phyloP scores from a whole-genome alignment of 441 rosid species.

The Gossypium schwendimanii region DNA sequence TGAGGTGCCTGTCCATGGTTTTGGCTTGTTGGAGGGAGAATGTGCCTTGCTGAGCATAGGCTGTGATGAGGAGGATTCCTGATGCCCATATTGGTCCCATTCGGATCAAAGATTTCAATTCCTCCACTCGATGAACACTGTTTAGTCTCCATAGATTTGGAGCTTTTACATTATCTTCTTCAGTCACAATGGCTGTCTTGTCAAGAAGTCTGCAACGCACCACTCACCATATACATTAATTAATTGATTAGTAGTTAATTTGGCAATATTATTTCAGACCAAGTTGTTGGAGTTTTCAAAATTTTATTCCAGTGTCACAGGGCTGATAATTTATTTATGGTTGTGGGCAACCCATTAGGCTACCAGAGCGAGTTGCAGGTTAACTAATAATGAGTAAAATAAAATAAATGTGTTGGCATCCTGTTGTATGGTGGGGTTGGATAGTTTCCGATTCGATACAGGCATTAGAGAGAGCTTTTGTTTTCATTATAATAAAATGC shows the following conservation, averaged over 20 bases:
- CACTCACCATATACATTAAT: background rate
- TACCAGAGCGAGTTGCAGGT: too few species aligned
- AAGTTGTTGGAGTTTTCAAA: too few species aligned
- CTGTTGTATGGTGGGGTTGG: background rate
- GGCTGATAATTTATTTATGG: too few species aligned
- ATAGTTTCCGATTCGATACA: background rate
- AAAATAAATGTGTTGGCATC: too few species aligned
- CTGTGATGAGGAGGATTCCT: conserved; percentile 75
- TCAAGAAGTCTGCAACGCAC: conserved; percentile 54
- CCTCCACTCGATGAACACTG: conserved; percentile 88
- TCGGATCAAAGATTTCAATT: conserved; percentile 70
- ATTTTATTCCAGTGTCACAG: too few species aligned
- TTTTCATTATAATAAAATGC: background rate
- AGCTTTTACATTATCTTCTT: conserved; percentile 41
- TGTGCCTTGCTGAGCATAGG: conserved; percentile 81
- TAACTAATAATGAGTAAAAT: too few species aligned
- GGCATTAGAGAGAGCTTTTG: background rate
- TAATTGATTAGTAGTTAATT: background rate
- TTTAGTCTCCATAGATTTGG: conserved; percentile 70
- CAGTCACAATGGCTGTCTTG: conserved; percentile 69
- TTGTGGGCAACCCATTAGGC: too few species aligned
- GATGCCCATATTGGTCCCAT: conserved; percentile 95
- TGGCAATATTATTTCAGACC: background rate
- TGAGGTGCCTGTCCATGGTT: conserved; percentile 75
- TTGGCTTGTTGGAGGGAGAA: conserved; percentile 88